phyloP scores from a whole-genome alignment of 495 filamentous ascomycete species.

The Podospora sp. region DNA sequence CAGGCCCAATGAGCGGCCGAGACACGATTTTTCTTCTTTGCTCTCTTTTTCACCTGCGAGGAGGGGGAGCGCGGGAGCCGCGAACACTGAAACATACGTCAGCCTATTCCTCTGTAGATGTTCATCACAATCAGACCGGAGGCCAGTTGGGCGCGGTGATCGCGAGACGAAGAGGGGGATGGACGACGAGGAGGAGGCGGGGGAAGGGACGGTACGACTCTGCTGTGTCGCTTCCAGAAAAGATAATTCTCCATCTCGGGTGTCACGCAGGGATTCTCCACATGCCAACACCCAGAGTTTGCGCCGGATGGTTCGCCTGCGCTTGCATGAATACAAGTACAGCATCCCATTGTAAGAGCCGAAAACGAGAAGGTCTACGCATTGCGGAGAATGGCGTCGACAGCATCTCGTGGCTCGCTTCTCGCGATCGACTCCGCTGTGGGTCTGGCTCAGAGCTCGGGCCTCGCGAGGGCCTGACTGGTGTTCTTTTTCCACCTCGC shows the following conservation, averaged over 20 bases:
- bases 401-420: background rate
- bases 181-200: background rate
- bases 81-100: background rate
- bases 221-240: background rate
- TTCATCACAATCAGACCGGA: background rate
- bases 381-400: background rate
- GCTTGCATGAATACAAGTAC: background rate
- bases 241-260: background rate
- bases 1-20: background rate
- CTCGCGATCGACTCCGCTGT: background rate
- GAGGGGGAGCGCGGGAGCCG: background rate
- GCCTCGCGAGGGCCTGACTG: background rate
- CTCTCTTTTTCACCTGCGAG: background rate
- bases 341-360: background rate
- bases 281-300: background rate
- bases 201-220: background rate
- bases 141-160: background rate
- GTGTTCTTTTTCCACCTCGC: constrained; percentile 9
- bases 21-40: constrained; percentile 13
- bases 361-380: background rate
- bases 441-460: constrained; percentile 2
- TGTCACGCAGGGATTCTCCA: constrained; percentile 10
- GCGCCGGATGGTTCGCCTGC: background rate
- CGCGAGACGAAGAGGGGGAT: background rate
- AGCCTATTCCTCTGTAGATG: background rate